phyloP scores from a whole-genome alignment of 129 eudicot species.

The Chrysanthemum lavandulifolium region DNA sequence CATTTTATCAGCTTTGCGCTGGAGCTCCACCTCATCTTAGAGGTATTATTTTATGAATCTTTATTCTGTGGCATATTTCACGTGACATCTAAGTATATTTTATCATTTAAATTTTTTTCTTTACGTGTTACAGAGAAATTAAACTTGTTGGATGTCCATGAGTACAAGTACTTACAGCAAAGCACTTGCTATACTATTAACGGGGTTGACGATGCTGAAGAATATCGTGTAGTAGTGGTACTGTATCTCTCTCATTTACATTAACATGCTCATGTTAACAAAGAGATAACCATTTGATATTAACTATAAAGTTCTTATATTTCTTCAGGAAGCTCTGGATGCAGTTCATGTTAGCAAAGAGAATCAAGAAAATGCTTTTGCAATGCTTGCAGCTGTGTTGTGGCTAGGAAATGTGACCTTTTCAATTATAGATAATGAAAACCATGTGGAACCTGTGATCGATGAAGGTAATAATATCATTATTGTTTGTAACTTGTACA shows the following conservation, averaged over 20 bases:
- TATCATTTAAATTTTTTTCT: background rate
- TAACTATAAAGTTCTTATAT: background rate
- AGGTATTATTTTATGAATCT: slow-evolving; percentile 45
- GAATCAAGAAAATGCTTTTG: slow-evolving; percentile 84
- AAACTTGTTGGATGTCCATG: slow-evolving; percentile 59
- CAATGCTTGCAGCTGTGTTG: slow-evolving; percentile 93
- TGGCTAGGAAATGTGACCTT: slow-evolving; percentile 93
- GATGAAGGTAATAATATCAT: slow-evolving; percentile 64
- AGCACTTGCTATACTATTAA: slow-evolving; percentile 81
- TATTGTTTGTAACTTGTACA: background rate
- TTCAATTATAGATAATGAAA: slow-evolving; percentile 68
- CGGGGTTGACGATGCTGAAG: slow-evolving; percentile 97
- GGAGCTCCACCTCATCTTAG: slow-evolving; percentile 87
- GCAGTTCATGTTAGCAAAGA: slow-evolving; percentile 91
- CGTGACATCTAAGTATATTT: background rate
- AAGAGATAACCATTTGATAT: slow-evolving; percentile 2
- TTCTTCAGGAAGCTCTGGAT: slow-evolving; percentile 87
- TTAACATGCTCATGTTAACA: background rate
- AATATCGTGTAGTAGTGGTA: slow-evolving; percentile 77
- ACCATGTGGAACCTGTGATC: slow-evolving; percentile 81
- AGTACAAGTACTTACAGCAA: slow-evolving; percentile 78
- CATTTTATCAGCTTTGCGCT: slow-evolving; percentile 96
- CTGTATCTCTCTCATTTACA: background rate
- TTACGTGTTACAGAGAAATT: slow-evolving; percentile 60
- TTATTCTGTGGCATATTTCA: background rate